These are phyloP conservation scores for Gossypium stocksii DNA, from an alignment of 345 rosid species.

Conservation along the genomic window DNA sequence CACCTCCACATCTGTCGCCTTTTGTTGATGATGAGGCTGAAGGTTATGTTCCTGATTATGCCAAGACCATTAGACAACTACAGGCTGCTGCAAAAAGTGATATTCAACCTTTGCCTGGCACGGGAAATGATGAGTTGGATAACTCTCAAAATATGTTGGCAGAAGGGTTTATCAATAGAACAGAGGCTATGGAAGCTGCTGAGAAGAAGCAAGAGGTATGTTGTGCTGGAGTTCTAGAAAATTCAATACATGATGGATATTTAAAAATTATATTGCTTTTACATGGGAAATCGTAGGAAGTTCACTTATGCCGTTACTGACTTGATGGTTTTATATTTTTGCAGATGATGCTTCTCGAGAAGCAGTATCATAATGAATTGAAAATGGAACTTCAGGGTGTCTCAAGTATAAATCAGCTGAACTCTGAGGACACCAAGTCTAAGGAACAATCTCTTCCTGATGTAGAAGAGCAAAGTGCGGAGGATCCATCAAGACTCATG, in stretches of 20 bases:
- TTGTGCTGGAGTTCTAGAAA: neutral
- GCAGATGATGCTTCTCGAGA: constrained; percentile 69
- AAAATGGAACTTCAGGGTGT: constrained; percentile 53
- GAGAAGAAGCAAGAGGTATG: constrained; percentile 57
- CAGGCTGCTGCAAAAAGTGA: constrained; percentile 78
- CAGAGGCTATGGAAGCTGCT: constrained; percentile 78
- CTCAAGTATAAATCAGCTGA: constrained; percentile 21
- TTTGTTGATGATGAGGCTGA: constrained; percentile 86
- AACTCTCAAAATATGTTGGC: constrained; percentile 69
- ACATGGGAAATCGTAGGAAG: neutral
- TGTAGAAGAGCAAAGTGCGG: constrained; percentile 34
- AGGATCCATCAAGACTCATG: constrained; percentile 27
- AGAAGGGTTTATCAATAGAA: constrained; percentile 62
- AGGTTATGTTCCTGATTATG: constrained; percentile 90
- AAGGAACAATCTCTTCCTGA: constrained; percentile 37
- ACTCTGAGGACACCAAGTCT: constrained; percentile 25
- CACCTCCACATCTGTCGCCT: constrained; percentile 89
- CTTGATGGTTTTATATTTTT: constrained; percentile 11
- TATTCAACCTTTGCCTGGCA: constrained; percentile 83
- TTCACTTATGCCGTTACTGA: neutral
- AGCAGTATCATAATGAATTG: constrained; percentile 81
- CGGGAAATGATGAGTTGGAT: constrained; percentile 62
- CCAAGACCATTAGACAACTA: constrained; percentile 64
- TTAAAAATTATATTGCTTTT: neutral
- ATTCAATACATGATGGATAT: neutral